Evolutionary conservation across 805 yeast species (phyloP).

Genomic region (Nakazawaea laoshanensis): DNA sequence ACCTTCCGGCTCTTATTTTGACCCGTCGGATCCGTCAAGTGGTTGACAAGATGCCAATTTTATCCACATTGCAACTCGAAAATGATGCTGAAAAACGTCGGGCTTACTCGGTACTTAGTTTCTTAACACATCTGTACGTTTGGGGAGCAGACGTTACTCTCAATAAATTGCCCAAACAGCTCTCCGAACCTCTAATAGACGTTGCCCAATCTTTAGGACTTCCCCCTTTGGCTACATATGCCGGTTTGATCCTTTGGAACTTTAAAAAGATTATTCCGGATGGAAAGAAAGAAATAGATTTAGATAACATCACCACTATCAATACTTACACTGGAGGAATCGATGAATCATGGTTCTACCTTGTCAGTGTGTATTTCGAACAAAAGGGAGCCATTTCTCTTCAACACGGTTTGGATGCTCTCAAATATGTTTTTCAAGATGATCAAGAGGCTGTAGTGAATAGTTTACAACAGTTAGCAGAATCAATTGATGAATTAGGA

Average conservation of each 20-base stretch:
- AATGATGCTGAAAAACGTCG: slow-evolving; percentile 54
- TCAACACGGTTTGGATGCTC: slow-evolving; percentile 58
- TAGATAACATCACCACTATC: slow-evolving; percentile 68
- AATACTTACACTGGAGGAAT: slow-evolving; percentile 83
- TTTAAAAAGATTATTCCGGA: slow-evolving; percentile 53
- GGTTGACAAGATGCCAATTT: slow-evolving; percentile 56
- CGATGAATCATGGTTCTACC: slow-evolving; percentile 91
- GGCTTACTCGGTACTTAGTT: slow-evolving; percentile 74
- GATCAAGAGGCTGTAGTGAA: slow-evolving; percentile 31
- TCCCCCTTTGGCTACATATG: slow-evolving; percentile 85
- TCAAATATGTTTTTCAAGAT: slow-evolving; percentile 42
- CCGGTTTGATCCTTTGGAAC: slow-evolving; percentile 86
- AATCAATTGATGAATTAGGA: slow-evolving; percentile 65
- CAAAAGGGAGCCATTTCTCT: slow-evolving; percentile 69
- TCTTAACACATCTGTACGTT: slow-evolving; percentile 79
- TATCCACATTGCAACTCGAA: slow-evolving; percentile 38
- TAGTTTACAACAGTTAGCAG: slow-evolving; percentile 59
- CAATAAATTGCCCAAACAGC: slow-evolving; percentile 54
- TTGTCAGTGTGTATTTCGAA: slow-evolving; percentile 84
- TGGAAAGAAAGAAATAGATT: slow-evolving; percentile 31
- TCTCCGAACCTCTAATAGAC: slow-evolving; percentile 63
- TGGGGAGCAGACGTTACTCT: slow-evolving; percentile 70
- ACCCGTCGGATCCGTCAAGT: slow-evolving; percentile 50
- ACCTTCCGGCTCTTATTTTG: slow-evolving; percentile 66
- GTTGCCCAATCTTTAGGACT: slow-evolving; percentile 54